These are phyloP conservation scores for Diaporthe helianthi DNA, from an alignment of 2,329 filamentous ascomycete genomes.

Conservation along the genomic window DNA sequence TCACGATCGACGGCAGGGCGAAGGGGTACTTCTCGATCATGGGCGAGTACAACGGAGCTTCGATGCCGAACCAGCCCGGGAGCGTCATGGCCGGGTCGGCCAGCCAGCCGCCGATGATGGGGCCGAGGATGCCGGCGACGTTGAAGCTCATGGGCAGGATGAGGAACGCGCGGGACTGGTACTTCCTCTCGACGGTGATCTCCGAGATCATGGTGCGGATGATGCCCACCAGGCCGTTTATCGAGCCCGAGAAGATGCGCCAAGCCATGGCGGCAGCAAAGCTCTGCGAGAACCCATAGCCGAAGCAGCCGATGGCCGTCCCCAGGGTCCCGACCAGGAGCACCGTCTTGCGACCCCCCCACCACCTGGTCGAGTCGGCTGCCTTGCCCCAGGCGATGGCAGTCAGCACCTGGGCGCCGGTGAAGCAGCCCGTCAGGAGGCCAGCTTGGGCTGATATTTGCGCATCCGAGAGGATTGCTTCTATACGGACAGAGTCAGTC, in stretches of 20 bases:
- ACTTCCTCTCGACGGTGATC: constrained; percentile 56
- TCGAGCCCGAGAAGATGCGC: constrained; percentile 67
- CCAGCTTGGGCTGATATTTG: constrained; percentile 73
- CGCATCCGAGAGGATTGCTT: constrained; percentile 56
- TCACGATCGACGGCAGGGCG: constrained; percentile 73
- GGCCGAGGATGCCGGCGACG: constrained; percentile 53
- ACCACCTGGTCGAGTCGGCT: constrained; percentile 57
- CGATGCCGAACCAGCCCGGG: constrained; percentile 67
- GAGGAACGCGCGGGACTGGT: constrained; percentile 55
- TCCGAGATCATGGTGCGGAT: constrained; percentile 58
- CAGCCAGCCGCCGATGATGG: constrained; percentile 68
- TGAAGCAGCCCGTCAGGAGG: constrained; percentile 74
- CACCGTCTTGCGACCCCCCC: constrained; percentile 71
- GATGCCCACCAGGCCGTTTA: constrained; percentile 58
- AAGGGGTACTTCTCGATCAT: constrained; percentile 74
- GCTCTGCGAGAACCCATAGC: constrained; percentile 74
- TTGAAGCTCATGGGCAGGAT: constrained; percentile 58
- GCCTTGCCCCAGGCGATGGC: constrained; percentile 77
- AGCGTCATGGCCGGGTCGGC: constrained; percentile 70
- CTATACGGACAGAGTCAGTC: too few relatives aligned
- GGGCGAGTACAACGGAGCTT: constrained; percentile 62
- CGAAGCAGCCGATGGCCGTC: constrained; percentile 70
- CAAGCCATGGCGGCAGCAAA: constrained; percentile 72
- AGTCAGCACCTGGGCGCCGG: constrained; percentile 75
- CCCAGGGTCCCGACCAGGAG: constrained; percentile 74